These are phyloP conservation scores for Excoecaria agallocha DNA, from an alignment of 345 rosid genomes.

Conservation along the genomic window DNA sequence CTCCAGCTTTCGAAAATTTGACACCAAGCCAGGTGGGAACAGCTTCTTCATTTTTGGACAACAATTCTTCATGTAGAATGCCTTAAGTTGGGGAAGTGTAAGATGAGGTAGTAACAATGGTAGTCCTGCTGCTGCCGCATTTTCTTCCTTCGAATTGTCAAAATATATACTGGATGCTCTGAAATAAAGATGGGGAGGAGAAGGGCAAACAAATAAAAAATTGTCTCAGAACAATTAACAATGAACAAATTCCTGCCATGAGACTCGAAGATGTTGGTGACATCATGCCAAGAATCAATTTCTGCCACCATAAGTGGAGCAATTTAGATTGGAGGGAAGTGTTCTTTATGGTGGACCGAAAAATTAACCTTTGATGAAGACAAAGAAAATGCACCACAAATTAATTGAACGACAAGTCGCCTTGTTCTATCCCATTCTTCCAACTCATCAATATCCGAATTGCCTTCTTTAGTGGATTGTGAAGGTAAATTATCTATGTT, in stretches of 20 bases:
- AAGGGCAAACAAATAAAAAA: background rate
- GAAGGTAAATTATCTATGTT: too few relatives aligned
- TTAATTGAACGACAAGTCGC: too few relatives aligned
- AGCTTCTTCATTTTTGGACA: conserved; percentile 13
- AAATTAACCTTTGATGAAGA: too few relatives aligned
- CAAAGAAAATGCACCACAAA: too few relatives aligned
- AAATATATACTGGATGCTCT: background rate
- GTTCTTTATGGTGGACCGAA: too few relatives aligned
- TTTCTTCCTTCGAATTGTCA: background rate
- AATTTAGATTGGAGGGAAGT: background rate
- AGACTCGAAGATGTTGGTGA: background rate
- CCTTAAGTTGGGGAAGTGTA: background rate
- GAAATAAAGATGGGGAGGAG: background rate
- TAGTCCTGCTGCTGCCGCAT: background rate
- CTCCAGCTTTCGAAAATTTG: conserved; percentile 9
- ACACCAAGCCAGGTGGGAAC: conserved; percentile 7
- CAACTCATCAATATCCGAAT: too few relatives aligned
- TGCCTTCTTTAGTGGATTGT: too few relatives aligned
- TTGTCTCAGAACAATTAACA: background rate
- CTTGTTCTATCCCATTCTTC: too few relatives aligned
- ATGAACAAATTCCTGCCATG: background rate
- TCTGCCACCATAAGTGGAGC: background rate
- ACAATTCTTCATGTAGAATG: fast-evolving
- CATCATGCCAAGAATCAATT: background rate
- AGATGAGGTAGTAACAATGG: background rate